phyloP scores from a whole-genome alignment of 495 filamentous ascomycete genomes.

The Trichoderma reesei region DNA sequence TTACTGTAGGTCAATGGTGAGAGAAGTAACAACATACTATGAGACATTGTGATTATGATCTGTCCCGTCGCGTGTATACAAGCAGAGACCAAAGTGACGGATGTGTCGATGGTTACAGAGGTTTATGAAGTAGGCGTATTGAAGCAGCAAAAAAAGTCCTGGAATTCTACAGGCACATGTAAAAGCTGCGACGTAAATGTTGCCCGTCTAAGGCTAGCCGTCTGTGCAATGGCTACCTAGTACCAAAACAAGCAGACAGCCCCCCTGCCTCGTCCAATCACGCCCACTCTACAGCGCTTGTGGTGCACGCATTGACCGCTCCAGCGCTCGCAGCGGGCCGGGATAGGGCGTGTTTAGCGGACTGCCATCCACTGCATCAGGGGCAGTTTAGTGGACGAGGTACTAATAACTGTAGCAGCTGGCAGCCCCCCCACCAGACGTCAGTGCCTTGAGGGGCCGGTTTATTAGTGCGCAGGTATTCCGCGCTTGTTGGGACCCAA shows the following conservation, averaged over 20 bases:
- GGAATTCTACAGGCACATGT: too few relatives aligned
- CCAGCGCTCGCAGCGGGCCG: background rate
- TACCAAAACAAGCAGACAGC: too few relatives aligned
- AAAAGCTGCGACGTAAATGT: background rate
- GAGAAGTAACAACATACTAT: slow-evolving; percentile 35
- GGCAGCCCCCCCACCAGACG: too few relatives aligned
- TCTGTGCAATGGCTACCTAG: background rate
- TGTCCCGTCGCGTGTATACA: background rate
- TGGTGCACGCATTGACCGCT: background rate
- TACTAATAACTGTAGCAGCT: too few relatives aligned
- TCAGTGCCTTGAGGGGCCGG: background rate
- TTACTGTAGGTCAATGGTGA: too few relatives aligned
- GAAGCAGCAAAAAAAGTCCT: background rate
- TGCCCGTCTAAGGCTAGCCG: background rate
- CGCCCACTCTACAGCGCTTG: background rate
- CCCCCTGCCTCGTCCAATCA: background rate
- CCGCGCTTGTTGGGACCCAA: background rate
- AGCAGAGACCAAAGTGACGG: too few relatives aligned
- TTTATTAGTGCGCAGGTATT: background rate
- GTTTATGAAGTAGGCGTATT: too few relatives aligned
- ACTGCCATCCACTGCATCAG: background rate
- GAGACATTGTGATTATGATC: slow-evolving; percentile 35
- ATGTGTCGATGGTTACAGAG: too few relatives aligned
- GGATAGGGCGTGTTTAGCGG: background rate
- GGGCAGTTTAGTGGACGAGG: background rate